Conservation (phyloP, 2,329 filamentous ascomycete species). For the Curvularia lunata region DNA sequence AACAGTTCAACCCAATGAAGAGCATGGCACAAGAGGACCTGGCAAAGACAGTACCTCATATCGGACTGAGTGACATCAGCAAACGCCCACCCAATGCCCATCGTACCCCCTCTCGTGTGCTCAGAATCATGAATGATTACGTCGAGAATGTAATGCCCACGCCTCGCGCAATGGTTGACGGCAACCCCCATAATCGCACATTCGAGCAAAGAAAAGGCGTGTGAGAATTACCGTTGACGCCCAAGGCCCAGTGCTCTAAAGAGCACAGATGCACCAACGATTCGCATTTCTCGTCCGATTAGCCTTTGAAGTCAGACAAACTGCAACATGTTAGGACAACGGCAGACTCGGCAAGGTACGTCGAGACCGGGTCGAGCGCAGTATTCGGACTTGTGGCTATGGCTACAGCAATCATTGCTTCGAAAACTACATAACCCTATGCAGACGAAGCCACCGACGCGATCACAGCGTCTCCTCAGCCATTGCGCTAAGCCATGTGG, state of each 20-base stretch:
- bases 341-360: background rate
- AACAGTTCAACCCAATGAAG: conserved; percentile 41
- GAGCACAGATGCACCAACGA: background rate
- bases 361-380: background rate
- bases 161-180: conserved; percentile 41
- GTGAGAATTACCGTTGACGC: conserved; percentile 11
- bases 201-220: conserved; percentile 9
- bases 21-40: conserved; percentile 49
- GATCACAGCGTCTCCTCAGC: background rate
- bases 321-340: background rate
- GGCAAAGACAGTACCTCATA: conserved; percentile 48
- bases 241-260: background rate
- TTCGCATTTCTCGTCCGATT: background rate
- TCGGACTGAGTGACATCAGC: conserved; percentile 51
- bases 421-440: background rate
- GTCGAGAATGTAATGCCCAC: conserved; percentile 39
- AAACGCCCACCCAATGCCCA: conserved; percentile 43
- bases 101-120: conserved; percentile 40
- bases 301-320: background rate
- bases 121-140: conserved; percentile 34
- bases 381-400: background rate
- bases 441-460: background rate
- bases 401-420: background rate
- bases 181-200: conserved; percentile 15
- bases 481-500: background rate